phyloP scores from a whole-genome alignment of 208 protist species.

The Wallacemonas sp. region DNA sequence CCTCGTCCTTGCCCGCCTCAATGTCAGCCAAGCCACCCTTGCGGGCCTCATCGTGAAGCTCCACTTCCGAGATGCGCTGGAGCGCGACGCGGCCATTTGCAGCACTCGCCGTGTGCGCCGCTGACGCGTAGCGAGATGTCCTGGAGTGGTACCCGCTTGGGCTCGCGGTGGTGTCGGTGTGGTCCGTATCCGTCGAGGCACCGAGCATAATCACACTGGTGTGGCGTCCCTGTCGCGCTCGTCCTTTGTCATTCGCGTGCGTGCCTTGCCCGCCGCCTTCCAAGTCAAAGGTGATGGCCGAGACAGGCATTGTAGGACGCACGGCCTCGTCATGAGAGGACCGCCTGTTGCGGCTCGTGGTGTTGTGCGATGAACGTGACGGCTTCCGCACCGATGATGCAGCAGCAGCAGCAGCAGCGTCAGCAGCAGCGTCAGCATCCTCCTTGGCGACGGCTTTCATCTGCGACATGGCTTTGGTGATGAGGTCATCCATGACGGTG shows the following conservation, averaged over 20 bases:
- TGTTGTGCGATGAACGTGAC: not conserved
- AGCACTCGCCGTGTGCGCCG: not conserved
- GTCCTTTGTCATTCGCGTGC: not conserved
- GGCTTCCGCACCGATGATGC: not conserved
- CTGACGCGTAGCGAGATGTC: not conserved
- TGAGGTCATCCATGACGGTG: constrained; percentile 77
- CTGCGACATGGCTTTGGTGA: constrained; percentile 30
- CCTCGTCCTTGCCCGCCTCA: constrained; percentile 38
- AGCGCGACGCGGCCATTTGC: not conserved
- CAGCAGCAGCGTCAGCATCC: not conserved
- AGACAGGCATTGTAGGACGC: not conserved
- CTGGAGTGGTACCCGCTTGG: not conserved
- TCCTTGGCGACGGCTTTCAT: constrained; percentile 19
- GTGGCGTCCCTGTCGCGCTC: not conserved
- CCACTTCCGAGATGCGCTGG: not conserved
- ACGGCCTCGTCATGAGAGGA: not conserved
- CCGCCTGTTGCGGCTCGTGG: not conserved
- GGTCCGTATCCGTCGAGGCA: too few relatives aligned
- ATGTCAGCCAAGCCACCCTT: constrained; percentile 7
- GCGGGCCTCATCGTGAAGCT: constrained; percentile 8
- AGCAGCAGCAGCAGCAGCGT: not conserved
- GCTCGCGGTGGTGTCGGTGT: not conserved
- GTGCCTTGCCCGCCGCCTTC: not conserved
- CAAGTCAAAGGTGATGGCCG: constrained; percentile 1
- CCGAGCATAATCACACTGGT: not conserved